A percentile compares a stretch with the other conserved stretches of the same genome.
These are phyloP conservation scores for Boletellus ananiceps DNA, from an alignment of 768 basidiomycete genomes.

Conservation along the genomic window DNA sequence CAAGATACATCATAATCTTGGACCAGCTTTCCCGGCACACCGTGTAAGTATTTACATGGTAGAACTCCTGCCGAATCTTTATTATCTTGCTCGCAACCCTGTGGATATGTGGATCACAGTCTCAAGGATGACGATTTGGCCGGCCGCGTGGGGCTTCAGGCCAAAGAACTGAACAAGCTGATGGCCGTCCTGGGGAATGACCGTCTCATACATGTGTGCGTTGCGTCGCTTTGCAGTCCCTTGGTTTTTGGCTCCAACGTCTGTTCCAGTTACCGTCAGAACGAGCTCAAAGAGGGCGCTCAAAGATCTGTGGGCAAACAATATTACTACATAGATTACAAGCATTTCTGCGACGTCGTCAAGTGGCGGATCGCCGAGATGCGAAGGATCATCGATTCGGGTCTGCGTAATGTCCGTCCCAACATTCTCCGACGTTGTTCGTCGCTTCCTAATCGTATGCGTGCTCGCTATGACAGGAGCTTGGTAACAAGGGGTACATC, in stretches of 20 bases:
- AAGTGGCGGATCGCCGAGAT: slow-evolving; percentile 96
- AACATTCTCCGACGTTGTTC: background rate
- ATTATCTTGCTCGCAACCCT: slow-evolving; percentile 5
- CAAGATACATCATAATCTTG: slow-evolving; percentile 85
- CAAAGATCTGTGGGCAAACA: slow-evolving; percentile 83
- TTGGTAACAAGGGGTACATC: slow-evolving; percentile 96
- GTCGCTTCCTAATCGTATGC: background rate
- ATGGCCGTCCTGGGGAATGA: slow-evolving; percentile 79
- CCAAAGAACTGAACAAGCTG: slow-evolving; percentile 87
- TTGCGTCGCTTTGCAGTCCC: slow-evolving; percentile 4
- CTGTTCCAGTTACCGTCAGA: slow-evolving; percentile 72
- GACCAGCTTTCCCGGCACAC: slow-evolving; percentile 91
- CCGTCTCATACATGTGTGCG: slow-evolving; percentile 74
- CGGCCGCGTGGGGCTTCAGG: slow-evolving; percentile 83
- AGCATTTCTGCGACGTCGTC: slow-evolving; percentile 93
- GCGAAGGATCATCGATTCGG: slow-evolving; percentile 84
- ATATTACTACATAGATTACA: slow-evolving; percentile 96
- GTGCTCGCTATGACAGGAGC: slow-evolving; percentile 53
- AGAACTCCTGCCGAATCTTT: slow-evolving; percentile 21
- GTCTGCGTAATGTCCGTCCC: slow-evolving; percentile 73
- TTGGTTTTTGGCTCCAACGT: background rate
- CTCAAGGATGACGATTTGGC: slow-evolving; percentile 93
- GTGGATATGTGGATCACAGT: slow-evolving; percentile 39
- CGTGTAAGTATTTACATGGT: slow-evolving; percentile 70
- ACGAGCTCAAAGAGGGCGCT: slow-evolving; percentile 86